A percentile compares a stretch with the other conserved stretches of the same genome.
phyloP scores from a whole-genome alignment of 2,329 filamentous ascomycete species.

The Fusarium sp. region DNA sequence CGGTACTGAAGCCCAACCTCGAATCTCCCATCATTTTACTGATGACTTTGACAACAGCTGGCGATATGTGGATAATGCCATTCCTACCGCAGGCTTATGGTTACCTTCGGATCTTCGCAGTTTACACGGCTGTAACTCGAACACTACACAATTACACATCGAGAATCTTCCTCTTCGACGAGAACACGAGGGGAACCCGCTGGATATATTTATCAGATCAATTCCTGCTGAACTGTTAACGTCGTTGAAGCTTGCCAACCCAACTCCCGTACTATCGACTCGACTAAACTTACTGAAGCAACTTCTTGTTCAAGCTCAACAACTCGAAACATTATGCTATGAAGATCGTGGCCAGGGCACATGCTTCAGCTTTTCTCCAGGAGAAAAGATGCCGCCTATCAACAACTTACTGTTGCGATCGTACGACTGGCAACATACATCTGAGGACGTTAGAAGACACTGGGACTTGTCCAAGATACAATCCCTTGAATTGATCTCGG shows the following conservation, averaged over 20 bases:
- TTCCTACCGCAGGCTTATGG: conserved; percentile 47
- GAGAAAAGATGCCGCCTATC: conserved; percentile 59
- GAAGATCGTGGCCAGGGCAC: conserved; percentile 59
- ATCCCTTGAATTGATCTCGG: conserved; percentile 56
- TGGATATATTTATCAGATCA: conserved; percentile 52
- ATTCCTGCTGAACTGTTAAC: conserved; percentile 55
- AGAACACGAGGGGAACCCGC: conserved; percentile 51
- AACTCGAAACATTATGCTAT: conserved; percentile 56
- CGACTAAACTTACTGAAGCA: conserved; percentile 57
- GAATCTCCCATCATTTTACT: conserved; percentile 7
- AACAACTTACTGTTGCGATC: conserved; percentile 56
- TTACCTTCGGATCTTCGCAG: conserved; percentile 55
- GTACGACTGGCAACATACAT: conserved; percentile 62
- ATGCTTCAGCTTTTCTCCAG: conserved; percentile 54
- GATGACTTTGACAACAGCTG: conserved; percentile 49
- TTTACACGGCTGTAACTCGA: conserved; percentile 45
- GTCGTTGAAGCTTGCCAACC: conserved; percentile 56
- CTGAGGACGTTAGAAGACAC: conserved; percentile 53
- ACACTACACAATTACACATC: conserved; percentile 52
- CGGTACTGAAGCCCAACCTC: conserved; percentile 48
- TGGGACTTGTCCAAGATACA: conserved; percentile 61
- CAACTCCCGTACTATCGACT: conserved; percentile 56
- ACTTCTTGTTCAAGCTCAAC: conserved; percentile 53
- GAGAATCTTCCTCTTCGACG: conserved; percentile 56
- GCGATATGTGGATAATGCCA: conserved; percentile 51